phyloP scores from a whole-genome alignment of 495 filamentous ascomycete genomes.

The Letharia columbiana region DNA sequence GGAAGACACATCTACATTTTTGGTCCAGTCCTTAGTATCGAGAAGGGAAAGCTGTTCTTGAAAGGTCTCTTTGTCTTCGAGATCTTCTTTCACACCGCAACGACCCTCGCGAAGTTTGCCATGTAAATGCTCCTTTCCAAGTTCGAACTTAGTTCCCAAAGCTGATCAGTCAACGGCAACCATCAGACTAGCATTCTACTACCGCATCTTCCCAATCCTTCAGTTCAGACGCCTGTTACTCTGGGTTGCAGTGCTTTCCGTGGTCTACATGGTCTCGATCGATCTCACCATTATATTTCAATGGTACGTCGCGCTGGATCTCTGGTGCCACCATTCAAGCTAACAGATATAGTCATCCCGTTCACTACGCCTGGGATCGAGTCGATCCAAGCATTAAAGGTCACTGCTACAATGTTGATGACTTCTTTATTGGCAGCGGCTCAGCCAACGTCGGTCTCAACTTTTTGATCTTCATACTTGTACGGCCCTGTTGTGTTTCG shows the following conservation, averaged over 20 bases:
- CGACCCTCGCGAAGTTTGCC: conserved; percentile 17
- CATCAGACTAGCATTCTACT: conserved; percentile 21
- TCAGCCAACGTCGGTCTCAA: conserved; percentile 20
- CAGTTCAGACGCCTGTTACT: conserved; percentile 11
- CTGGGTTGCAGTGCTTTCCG: conserved; percentile 2
- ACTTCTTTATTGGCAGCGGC: conserved; percentile 16
- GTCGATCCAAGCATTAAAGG: background rate
- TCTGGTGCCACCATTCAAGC: background rate
- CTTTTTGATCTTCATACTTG: conserved; percentile 19
- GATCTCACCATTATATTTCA: conserved; percentile 18
- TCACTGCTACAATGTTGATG: conserved; percentile 16
- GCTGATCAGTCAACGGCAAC: background rate
- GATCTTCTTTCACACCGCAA: conserved; percentile 19
- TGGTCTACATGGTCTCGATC: conserved; percentile 13
- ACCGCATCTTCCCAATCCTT: conserved; percentile 21
- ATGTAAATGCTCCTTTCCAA: conserved; percentile 9
- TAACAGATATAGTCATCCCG: conserved; percentile 5
- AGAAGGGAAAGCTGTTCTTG: conserved; percentile 15
- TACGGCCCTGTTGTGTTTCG: background rate
- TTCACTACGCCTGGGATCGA: conserved; percentile 20
- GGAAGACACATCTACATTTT: conserved; percentile 21
- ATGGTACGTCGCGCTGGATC: conserved; percentile 2
- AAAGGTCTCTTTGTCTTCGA: conserved; percentile 20
- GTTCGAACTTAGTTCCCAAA: background rate
- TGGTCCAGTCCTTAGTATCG: background rate